These are phyloP conservation scores for Sphaerulina vaccinii DNA, from an alignment of 2,329 filamentous ascomycete genomes.

Conservation along the genomic window DNA sequence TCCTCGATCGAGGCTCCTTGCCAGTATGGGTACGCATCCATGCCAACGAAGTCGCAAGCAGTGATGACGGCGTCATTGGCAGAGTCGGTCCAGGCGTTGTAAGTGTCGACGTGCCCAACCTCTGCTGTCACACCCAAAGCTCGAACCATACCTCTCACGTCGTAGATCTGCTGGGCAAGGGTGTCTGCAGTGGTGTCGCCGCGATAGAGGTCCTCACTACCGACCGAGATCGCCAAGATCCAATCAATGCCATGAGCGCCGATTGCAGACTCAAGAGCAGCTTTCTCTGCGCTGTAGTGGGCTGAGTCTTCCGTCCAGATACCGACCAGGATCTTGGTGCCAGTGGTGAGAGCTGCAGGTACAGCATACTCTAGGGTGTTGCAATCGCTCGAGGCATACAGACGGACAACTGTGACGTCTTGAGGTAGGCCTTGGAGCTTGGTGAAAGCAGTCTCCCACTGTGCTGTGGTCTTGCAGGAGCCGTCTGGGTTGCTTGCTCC, in stretches of 20 bases:
- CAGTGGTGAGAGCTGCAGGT: slow-evolving; percentile 60
- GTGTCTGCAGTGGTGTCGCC: slow-evolving; percentile 43
- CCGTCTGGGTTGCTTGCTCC: slow-evolving; percentile 42
- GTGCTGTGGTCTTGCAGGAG: slow-evolving; percentile 40
- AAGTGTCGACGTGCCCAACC: slow-evolving; percentile 66
- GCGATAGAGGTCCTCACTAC: slow-evolving; percentile 67
- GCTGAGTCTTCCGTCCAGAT: slow-evolving; percentile 55
- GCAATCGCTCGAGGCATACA: slow-evolving; percentile 64
- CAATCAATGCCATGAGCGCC: slow-evolving; percentile 55
- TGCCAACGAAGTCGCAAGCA: slow-evolving; percentile 63
- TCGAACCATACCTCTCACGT: slow-evolving; percentile 54
- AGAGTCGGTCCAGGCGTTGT: slow-evolving; percentile 49
- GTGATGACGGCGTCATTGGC: slow-evolving; percentile 61
- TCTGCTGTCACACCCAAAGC: slow-evolving; percentile 48
- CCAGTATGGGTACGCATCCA: slow-evolving; percentile 68
- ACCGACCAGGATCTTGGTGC: slow-evolving; percentile 62
- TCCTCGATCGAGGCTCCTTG: slow-evolving; percentile 59
- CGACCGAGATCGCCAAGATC: slow-evolving; percentile 64
- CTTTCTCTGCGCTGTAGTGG: slow-evolving; percentile 61
- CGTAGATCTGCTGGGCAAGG: slow-evolving; percentile 49
- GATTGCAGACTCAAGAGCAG: slow-evolving; percentile 58
- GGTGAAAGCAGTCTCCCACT: slow-evolving; percentile 41
- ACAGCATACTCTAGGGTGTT: slow-evolving; percentile 51
- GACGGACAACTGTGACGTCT: slow-evolving; percentile 58
- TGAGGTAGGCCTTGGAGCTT: slow-evolving; percentile 48